phyloP scores from a whole-genome alignment of 1,139 yeast genomes.

The Zhuliangozyma parablackwelliae region DNA sequence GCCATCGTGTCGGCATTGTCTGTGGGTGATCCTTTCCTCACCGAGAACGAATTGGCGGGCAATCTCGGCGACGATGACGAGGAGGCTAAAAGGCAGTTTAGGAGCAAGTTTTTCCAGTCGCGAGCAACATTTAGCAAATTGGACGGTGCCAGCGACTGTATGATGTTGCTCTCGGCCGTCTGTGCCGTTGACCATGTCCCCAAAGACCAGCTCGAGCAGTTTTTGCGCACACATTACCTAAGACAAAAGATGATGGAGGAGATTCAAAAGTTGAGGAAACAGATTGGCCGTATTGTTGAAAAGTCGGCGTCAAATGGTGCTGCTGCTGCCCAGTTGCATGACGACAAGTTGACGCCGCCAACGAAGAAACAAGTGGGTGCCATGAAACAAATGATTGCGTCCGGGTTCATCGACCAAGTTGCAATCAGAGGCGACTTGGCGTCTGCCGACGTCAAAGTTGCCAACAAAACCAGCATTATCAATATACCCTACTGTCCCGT shows the following conservation, averaged over 20 bases:
- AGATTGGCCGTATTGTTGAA: conserved; percentile 65
- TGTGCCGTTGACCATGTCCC: conserved; percentile 86
- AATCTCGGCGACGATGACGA: conserved; percentile 22
- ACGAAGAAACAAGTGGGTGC: conserved; percentile 64
- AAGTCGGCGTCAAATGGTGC: conserved; percentile 58
- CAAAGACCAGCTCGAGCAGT: conserved; percentile 35
- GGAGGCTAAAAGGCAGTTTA: conserved; percentile 26
- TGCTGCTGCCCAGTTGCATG: conserved; percentile 32
- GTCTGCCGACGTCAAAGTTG: conserved; percentile 56
- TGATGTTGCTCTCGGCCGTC: conserved; percentile 73
- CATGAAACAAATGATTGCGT: conserved; percentile 84
- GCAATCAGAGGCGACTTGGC: conserved; percentile 78
- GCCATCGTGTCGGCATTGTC: conserved; percentile 91
- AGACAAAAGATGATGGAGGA: conserved; percentile 78
- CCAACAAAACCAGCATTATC: conserved; percentile 56
- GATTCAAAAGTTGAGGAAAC: conserved; percentile 73
- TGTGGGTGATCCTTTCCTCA: conserved; percentile 87
- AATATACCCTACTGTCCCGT: conserved; percentile 74
- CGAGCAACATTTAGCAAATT: conserved; percentile 59
- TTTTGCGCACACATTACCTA: conserved; percentile 58
- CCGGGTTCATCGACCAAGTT: conserved; percentile 90
- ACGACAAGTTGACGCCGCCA: conserved; percentile 64
- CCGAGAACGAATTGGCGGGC: conserved; percentile 56
- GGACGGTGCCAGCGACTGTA: conserved; percentile 71
- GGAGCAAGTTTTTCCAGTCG: conserved; percentile 51